Conservation (phyloP, 371 early-diverging fungal genomes). For the Dichotomocladium elegans region DNA sequence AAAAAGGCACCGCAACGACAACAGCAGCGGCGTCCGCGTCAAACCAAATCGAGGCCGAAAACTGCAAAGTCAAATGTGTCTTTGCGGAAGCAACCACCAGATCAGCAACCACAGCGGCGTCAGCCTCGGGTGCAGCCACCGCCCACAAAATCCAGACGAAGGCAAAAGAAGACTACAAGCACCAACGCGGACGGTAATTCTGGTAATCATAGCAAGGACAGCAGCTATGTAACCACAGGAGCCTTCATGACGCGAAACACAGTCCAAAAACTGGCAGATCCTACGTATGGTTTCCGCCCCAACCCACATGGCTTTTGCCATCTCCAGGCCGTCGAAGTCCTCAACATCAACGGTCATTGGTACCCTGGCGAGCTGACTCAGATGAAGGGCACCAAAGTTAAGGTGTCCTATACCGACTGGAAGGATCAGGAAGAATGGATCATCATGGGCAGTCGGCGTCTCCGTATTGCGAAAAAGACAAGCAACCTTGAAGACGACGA, state of each 20-base stretch:
- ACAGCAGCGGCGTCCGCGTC: too few species aligned
- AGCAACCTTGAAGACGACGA: conserved; percentile 7
- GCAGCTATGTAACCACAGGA: conserved; percentile 39
- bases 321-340: conserved; percentile 40
- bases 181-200: too few species aligned
- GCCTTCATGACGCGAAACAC: conserved; percentile 52
- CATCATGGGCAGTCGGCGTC: conserved; percentile 47
- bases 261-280: conserved; percentile 27
- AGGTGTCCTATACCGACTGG: conserved; percentile 54
- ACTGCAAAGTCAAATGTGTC: too few species aligned
- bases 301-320: conserved; percentile 39
- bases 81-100: too few species aligned
- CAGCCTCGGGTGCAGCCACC: background rate
- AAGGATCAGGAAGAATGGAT: conserved; percentile 61
- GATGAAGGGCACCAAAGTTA: conserved; percentile 45
- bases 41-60: background rate
- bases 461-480: background rate
- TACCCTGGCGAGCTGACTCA: conserved; percentile 44
- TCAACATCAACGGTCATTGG: conserved; percentile 48
- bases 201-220: background rate
- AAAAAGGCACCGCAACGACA: background rate
- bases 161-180: background rate
- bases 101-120: too few species aligned
- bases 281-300: conserved; percentile 31
- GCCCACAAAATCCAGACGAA: background rate